phyloP scores from a whole-genome alignment of 2,329 filamentous ascomycete species.

The Colletotrichum agaves region DNA sequence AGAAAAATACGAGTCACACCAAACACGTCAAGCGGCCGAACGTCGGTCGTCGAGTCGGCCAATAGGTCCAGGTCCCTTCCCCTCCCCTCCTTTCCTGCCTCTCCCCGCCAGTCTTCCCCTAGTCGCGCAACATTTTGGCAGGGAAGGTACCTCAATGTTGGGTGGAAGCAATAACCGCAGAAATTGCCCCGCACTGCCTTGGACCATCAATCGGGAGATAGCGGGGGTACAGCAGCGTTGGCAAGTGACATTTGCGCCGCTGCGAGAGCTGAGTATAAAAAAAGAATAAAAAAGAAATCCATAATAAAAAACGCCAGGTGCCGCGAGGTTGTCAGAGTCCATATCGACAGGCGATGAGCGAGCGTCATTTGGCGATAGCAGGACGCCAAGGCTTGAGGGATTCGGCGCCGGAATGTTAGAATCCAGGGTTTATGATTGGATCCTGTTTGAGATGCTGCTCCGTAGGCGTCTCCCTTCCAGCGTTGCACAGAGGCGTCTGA shows the following conservation, averaged over 20 bases:
- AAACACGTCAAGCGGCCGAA: slow-evolving; percentile 35
- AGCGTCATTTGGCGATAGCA: slow-evolving; percentile 6
- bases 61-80: background rate
- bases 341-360: background rate
- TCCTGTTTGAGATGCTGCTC: background rate
- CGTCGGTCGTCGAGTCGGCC: slow-evolving; percentile 29
- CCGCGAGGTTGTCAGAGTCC: slow-evolving; percentile 20
- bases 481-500: background rate
- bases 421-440: background rate
- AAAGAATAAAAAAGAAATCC: background rate
- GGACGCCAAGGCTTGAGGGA: slow-evolving; percentile 13
- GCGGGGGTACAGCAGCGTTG: background rate
- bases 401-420: background rate
- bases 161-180: slow-evolving; percentile 1
- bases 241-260: slow-evolving; percentile 3
- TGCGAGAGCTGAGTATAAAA: too few relatives aligned
- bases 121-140: background rate
- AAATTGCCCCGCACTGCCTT: slow-evolving; percentile 9
- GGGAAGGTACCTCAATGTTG: background rate
- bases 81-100: slow-evolving; percentile 1
- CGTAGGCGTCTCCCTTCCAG: background rate
- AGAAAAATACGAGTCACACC: slow-evolving; percentile 31
- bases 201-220: slow-evolving; percentile 3
- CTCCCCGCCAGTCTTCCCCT: slow-evolving; percentile 1
- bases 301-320: background rate